A percentile compares a stretch with the other conserved stretches of the same genome.
phyloP scores from a whole-genome alignment of 495 filamentous ascomycete genomes.

The Trichocladium uniseriatum region DNA sequence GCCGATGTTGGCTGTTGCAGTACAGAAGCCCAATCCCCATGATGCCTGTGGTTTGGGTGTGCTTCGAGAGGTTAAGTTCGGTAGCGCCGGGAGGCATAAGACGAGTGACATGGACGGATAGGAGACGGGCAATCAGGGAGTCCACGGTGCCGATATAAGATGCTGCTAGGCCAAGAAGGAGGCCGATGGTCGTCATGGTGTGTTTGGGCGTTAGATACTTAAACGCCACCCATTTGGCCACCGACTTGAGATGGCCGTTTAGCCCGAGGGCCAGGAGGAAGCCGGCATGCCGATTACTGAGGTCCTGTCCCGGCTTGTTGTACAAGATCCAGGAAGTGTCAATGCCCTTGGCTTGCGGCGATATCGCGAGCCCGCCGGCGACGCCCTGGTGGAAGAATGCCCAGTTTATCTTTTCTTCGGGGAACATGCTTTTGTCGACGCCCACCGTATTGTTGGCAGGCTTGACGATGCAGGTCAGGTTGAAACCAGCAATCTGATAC shows the following conservation, averaged over 20 bases:
- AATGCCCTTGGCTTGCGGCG: constrained; percentile 80
- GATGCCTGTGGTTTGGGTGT: constrained; percentile 93
- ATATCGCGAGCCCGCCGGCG: constrained; percentile 80
- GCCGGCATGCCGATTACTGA: constrained; percentile 87
- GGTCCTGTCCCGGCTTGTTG: constrained; percentile 81
- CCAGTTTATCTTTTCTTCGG: constrained; percentile 94
- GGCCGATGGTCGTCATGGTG: constrained; percentile 95
- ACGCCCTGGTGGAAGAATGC: constrained; percentile 97
- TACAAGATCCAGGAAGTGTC: constrained; percentile 98
- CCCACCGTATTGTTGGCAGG: constrained; percentile 82
- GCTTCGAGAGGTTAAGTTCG: constrained; percentile 82
- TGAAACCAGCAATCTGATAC: constrained; percentile 78
- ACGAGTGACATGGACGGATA: constrained; percentile 94
- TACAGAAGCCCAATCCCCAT: constrained; percentile 97
- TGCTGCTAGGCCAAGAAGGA: constrained; percentile 83
- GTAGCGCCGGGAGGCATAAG: constrained; percentile 87
- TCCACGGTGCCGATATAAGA: constrained; percentile 97
- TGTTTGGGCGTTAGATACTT: constrained; percentile 98
- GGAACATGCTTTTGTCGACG: constrained; percentile 71
- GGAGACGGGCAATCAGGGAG: constrained; percentile 78
- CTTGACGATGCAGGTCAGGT: constrained; percentile 77
- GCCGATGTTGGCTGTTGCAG: constrained; percentile 87
- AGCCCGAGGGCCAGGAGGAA: constrained; percentile 88
- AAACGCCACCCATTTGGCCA: constrained; percentile 98
- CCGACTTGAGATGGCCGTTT: constrained; percentile 83